Percentiles rank a stretch among this genome's conserved stretches.
Evolutionary conservation across 2,329 filamentous ascomycete species (phyloP).

Genomic region (Claviceps sp.): DNA sequence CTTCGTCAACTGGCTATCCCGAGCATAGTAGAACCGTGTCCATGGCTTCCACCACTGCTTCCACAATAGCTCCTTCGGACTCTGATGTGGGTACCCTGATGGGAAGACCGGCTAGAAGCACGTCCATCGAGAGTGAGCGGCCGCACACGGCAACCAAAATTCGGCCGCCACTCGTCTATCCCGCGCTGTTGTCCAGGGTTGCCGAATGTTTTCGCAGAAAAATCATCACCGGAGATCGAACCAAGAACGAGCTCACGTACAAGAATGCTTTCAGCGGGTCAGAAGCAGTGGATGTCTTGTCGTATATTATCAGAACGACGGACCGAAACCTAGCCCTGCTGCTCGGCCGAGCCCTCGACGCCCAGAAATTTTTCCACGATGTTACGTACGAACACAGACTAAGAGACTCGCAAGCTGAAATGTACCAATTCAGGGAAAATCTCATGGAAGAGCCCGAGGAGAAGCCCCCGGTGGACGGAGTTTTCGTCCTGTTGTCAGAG

Average conservation of each 20-base stretch:
- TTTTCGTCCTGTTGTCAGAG: slow-evolving; percentile 90
- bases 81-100: slow-evolving; percentile 33
- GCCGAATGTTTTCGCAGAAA: slow-evolving; percentile 85
- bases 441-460: slow-evolving; percentile 73
- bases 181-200: slow-evolving; percentile 83
- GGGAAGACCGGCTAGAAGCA: slow-evolving; percentile 44
- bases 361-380: slow-evolving; percentile 98
- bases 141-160: slow-evolving; percentile 45
- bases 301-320: slow-evolving; percentile 93
- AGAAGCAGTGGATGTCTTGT: slow-evolving; percentile 89
- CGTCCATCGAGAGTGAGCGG: slow-evolving; percentile 40
- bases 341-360: slow-evolving; percentile 81
- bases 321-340: slow-evolving; percentile 89
- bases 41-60: slow-evolving; percentile 73
- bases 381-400: slow-evolving; percentile 94
- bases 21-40: slow-evolving; percentile 63
- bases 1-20: slow-evolving; percentile 34
- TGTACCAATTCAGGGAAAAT: slow-evolving; percentile 94
- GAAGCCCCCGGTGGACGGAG: slow-evolving; percentile 68
- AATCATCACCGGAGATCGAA: slow-evolving; percentile 72
- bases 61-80: slow-evolving; percentile 56
- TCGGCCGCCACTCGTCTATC: slow-evolving; percentile 78
- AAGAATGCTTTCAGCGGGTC: slow-evolving; percentile 94
- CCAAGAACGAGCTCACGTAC: slow-evolving; percentile 94
- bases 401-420: slow-evolving; percentile 83